Base-by-base conservation (phyloP, 768 basidiomycete genomes). In the Mycena capillaripes region DNA sequence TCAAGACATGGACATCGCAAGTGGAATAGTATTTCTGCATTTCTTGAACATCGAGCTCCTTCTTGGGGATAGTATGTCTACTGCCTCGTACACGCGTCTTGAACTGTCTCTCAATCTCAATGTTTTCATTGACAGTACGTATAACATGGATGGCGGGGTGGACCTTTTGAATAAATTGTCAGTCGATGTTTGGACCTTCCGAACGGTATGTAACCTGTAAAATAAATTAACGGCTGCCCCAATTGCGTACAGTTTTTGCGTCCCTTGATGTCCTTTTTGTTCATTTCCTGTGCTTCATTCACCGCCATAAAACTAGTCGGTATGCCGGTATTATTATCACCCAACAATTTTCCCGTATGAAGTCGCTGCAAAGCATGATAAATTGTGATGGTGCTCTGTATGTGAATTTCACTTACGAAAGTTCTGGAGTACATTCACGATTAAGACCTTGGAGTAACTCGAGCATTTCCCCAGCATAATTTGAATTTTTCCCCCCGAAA, bases 281-380 rank as follows among this genome's bases (percentile, higher is more conserved):
- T 79, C 52, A 77, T 65, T 61, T 79, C 78, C 66, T 78, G 78
- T 2, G 69, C 75, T 14, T 71, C 58, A 32, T 77, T 76, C 19
- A 78, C 44, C 2, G 77, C 63, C 48, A 70, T 62, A 23, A 56
- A 67, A 6, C 55, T 56, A 7, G 12, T 29, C n/a, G 30, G 46
- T 25, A 70, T 57, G 29, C 76, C 76, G 25, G 72, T 74, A 4
- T 63, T 64, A 42, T 77, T 77, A 17, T 62, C 1, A 79, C 42
- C 77, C 77, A 79, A 60, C 78, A 79, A 52, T 75, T 52, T 1
- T 75, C n/a, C 1, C 72, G 73, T 2, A 78, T 42, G 36, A 75
- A 75, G 12, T 56, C 55, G 16, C 55, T 56, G 12, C 16, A 36
- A 23, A 2, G n/a, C 21, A n/a, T 34, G 27, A 7, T 12, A 36